Conservation (phyloP, 2,329 filamentous ascomycete genomes). For the Fusarium staphyleae region DNA sequence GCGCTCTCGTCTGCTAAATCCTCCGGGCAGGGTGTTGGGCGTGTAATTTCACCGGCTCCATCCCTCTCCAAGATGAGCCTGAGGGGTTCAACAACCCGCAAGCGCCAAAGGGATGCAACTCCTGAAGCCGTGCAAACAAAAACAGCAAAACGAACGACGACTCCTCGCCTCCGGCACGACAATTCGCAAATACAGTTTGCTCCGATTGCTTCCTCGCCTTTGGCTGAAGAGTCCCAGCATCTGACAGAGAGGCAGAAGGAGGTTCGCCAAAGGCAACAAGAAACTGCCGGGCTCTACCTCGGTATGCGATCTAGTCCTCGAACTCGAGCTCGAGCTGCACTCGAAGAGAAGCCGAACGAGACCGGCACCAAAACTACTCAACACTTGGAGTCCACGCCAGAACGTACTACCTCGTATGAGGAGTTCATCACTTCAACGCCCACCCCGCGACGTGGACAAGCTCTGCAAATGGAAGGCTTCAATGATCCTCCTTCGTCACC, state of each 20-base stretch:
- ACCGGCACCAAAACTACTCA: slow-evolving; percentile 20
- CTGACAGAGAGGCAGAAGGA: slow-evolving; percentile 83
- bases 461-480: slow-evolving; percentile 57
- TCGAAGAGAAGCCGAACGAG: slow-evolving; percentile 21
- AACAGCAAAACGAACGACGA: slow-evolving; percentile 44
- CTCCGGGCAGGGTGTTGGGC: slow-evolving; percentile 36
- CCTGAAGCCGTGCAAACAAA: slow-evolving; percentile 38
- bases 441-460: slow-evolving; percentile 64
- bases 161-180: slow-evolving; percentile 72
- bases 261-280: slow-evolving; percentile 74
- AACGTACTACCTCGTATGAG: slow-evolving; percentile 53
- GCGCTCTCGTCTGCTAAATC: slow-evolving; percentile 44
- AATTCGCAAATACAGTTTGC: slow-evolving; percentile 84
- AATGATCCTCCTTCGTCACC: slow-evolving; percentile 66
- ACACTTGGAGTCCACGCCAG: slow-evolving; percentile 55
- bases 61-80: slow-evolving; percentile 29
- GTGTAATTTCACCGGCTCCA: slow-evolving; percentile 17
- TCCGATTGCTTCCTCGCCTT: slow-evolving; percentile 64
- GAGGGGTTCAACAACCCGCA: slow-evolving; percentile 37
- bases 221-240: slow-evolving; percentile 69
- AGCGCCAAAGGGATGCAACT: slow-evolving; percentile 42
- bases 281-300: slow-evolving; percentile 71
- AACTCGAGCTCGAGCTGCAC: slow-evolving; percentile 34
- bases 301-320: slow-evolving; percentile 65
- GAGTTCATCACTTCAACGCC: slow-evolving; percentile 67